Evolutionary conservation across 164 flowering plant species (phyloP).

Genomic region (Tinospora cordifolia): DNA sequence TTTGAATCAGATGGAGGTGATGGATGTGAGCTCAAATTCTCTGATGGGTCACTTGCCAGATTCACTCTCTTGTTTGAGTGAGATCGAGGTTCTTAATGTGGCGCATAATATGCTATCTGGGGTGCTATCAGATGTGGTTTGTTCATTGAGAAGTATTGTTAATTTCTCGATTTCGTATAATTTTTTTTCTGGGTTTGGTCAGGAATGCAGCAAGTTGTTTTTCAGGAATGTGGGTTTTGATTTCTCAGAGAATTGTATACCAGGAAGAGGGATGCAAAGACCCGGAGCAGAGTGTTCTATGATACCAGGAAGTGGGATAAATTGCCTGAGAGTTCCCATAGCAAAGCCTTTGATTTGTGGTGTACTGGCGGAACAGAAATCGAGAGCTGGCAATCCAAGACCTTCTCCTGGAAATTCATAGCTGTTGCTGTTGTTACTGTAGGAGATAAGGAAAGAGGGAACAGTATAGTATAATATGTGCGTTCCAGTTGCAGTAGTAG

Average conservation of each 20-base stretch:
- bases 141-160: conserved; percentile 47
- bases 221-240: conserved; percentile 57
- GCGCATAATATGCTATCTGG: conserved; percentile 79
- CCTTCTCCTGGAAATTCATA: conserved; percentile 16
- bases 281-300: conserved; percentile 55
- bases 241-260: conserved; percentile 69
- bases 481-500: too few relatives aligned
- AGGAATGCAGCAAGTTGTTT: conserved; percentile 42
- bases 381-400: neutral
- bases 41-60: conserved; percentile 79
- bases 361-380: conserved; percentile 15
- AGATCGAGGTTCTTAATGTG: conserved; percentile 65
- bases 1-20: conserved; percentile 52
- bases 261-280: conserved; percentile 65
- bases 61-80: conserved; percentile 57
- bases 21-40: conserved; percentile 76
- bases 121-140: conserved; percentile 54
- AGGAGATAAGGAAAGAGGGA: too few relatives aligned
- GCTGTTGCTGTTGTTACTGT: too few relatives aligned
- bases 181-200: conserved; percentile 81
- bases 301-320: conserved; percentile 41
- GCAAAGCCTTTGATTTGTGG: conserved; percentile 45
- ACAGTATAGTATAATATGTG: too few relatives aligned
- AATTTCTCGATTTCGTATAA: conserved; percentile 70
- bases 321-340: conserved; percentile 59